Evolutionary conservation across 2,329 filamentous ascomycete genomes (phyloP).

Genomic region (Fusarium clavum): DNA sequence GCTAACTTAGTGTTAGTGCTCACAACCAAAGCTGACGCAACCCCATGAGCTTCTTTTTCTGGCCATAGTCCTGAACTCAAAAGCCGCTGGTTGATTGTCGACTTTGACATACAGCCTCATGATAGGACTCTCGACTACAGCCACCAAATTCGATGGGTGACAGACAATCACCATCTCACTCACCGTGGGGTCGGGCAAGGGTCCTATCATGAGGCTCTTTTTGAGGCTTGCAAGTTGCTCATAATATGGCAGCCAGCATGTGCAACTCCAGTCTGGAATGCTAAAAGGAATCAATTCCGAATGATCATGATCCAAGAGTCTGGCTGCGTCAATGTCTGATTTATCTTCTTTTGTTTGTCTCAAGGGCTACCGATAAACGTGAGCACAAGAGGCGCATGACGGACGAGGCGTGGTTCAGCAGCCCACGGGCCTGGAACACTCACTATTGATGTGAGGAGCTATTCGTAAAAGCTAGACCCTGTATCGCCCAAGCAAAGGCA

Average conservation of each 20-base stretch:
- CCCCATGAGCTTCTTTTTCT: slow-evolving; percentile 39
- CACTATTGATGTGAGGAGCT: slow-evolving; percentile 32
- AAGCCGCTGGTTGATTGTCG: slow-evolving; percentile 38
- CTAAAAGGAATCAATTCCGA: slow-evolving; percentile 2
- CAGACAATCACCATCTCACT: slow-evolving; percentile 14
- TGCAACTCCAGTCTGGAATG: slow-evolving; percentile 22
- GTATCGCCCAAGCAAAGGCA: slow-evolving; percentile 18
- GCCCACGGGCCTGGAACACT: slow-evolving; percentile 30
- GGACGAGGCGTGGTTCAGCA: slow-evolving; percentile 25
- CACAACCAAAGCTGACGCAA: slow-evolving; percentile 45
- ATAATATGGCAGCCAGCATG: background rate
- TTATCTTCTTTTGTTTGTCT: slow-evolving; percentile 22
- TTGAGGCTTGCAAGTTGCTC: slow-evolving; percentile 1
- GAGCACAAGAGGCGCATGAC: slow-evolving; percentile 38
- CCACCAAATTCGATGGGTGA: slow-evolving; percentile 20
- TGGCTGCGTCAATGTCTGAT: slow-evolving; percentile 8
- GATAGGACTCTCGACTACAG: slow-evolving; percentile 14
- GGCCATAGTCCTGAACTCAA: slow-evolving; percentile 41
- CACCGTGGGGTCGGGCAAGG: slow-evolving; percentile 23
- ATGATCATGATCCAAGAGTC: slow-evolving; percentile 21
- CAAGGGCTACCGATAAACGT: slow-evolving; percentile 28
- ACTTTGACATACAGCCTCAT: slow-evolving; percentile 14
- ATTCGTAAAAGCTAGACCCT: slow-evolving; percentile 2
- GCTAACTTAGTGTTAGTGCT: slow-evolving; percentile 28
- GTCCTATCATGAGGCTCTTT: slow-evolving; percentile 38